Evolutionary conservation across 2,329 filamentous ascomycete species (phyloP).

Genomic region (Zymoseptoria brevis): DNA sequence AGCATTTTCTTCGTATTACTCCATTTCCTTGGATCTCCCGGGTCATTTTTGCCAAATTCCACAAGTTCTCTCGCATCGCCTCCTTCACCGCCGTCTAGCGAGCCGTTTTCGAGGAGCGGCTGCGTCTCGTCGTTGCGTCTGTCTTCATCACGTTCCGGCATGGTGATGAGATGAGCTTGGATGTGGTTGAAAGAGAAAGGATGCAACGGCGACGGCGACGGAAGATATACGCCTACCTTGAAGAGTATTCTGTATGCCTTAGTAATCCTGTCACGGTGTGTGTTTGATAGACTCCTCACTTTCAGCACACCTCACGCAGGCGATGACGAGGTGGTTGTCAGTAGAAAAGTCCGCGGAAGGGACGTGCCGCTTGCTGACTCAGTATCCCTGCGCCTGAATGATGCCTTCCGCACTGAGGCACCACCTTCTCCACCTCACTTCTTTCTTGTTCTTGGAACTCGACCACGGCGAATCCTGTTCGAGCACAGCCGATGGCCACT

Average conservation of each 20-base stretch:
- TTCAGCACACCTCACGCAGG: not conserved
- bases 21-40: conserved; percentile 43
- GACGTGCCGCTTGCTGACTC: not conserved
- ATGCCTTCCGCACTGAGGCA: not conserved
- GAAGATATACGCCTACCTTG: not conserved
- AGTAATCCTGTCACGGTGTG: not conserved
- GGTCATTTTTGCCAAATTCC: conserved; percentile 32
- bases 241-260: not conserved
- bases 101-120: conserved; percentile 32
- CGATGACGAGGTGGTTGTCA: not conserved
- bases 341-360: not conserved
- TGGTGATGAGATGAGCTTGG: not conserved
- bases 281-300: not conserved
- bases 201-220: not conserved
- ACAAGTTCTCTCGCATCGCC: conserved; percentile 25
- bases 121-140: conserved; percentile 29
- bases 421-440: not conserved
- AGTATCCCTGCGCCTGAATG: not conserved
- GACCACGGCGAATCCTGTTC: too few species aligned
- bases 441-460: too few species aligned
- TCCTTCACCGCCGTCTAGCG: conserved; percentile 29
- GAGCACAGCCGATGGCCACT: too few species aligned
- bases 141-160: not conserved
- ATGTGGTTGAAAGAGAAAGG: not conserved
- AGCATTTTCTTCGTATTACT: conserved; percentile 36